Evolutionary conservation across 805 yeast species (phyloP), one percentile per base, ranked within the genome.

Genomic region (Pichia exigua): DNA sequence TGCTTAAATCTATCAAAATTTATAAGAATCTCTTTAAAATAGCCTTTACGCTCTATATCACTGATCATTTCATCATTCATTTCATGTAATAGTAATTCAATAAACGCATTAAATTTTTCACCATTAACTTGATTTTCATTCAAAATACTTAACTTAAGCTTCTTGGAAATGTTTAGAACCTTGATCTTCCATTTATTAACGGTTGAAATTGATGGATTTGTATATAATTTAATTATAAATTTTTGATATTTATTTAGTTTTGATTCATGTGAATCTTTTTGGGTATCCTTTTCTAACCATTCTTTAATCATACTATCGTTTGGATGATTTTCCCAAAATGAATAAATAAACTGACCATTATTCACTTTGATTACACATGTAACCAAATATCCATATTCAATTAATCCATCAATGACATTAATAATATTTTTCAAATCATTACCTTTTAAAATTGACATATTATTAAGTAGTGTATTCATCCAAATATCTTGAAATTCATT

Each of bases 291-390:
- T 42, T 53, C 50, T 20, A 57, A 42, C 42, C 44, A 53, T 41
- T 53, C 51, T 38, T 51, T 56, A 17, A 59, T 50, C 18, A 48
- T 44, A 4, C 48, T 44, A 38, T 55, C 58, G 20, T 27, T 48
- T 9, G 65, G 61, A 39, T 57, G 49, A 20, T 42, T 38, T 35
- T 65, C 68, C 68, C 68, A 65, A 44, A 56, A 58, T 6, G 59
- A 49, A 46, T 58, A 65, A 3, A 54, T 55, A n/a, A 66, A 55
- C 5, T 38, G 32, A 0, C 40, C 22, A 43, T 54, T 51, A 2
- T 54, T 42, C 3, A 58, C 45, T 6, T 46, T 52, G 6, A 54
- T 20, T 2, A 62, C 55, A 12, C 50, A 26, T 1, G 55, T 52
- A 35, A 49, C 47, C n/a, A 62, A 39, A 22, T 30, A 24, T 17